phyloP scores from a whole-genome alignment of 345 rosid species.

The Aurinia saxatilis region DNA sequence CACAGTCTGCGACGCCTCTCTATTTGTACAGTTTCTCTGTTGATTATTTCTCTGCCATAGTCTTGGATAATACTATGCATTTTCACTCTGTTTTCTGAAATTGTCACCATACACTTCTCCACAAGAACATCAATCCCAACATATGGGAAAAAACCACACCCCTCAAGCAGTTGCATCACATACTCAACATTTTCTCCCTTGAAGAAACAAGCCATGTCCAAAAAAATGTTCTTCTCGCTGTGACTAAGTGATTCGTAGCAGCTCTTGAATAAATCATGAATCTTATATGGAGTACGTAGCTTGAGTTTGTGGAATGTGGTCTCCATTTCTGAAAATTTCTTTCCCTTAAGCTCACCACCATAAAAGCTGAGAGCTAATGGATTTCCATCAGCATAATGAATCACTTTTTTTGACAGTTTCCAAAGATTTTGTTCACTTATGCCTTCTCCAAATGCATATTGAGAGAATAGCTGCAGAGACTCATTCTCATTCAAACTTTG shows the following conservation, averaged over 20 bases:
- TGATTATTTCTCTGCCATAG: not conserved
- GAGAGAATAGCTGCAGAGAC: not conserved
- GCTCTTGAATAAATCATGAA: constrained; percentile 1
- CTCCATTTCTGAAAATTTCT: not conserved
- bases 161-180: constrained; percentile 7
- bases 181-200: not conserved
- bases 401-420: not conserved
- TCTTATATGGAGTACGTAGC: not conserved
- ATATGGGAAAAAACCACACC: constrained; percentile 4
- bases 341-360: not conserved
- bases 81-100: not conserved
- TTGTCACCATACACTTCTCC: constrained; percentile 19
- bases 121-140: constrained; percentile 17
- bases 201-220: not conserved
- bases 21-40: no score
- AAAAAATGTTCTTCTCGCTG: not conserved
- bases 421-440: not conserved
- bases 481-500: not conserved
- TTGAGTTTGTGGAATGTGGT: not conserved
- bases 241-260: constrained; percentile 3
- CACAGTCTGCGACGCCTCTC: no score
- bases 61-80: constrained; percentile 24
- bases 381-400: constrained; percentile 4
- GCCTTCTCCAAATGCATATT: not conserved
- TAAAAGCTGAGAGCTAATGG: constrained; percentile 25